These are phyloP conservation scores for Cinchona pubescens DNA, from an alignment of 257 asterid species.

Conservation along the genomic window DNA sequence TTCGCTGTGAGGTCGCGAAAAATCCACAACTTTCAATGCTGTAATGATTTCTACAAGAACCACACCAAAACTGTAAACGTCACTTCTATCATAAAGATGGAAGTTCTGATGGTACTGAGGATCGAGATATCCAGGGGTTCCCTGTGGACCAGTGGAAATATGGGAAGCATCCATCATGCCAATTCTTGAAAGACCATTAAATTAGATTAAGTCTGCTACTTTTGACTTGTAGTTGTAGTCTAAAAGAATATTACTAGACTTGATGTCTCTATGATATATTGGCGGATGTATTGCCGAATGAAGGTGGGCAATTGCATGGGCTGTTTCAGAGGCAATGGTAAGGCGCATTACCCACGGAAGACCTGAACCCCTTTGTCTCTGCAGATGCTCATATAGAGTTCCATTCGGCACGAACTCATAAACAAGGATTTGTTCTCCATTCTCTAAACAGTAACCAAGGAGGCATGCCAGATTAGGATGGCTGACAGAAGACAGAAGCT, in stretches of 20 bases:
- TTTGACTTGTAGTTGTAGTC: constrained; percentile 72
- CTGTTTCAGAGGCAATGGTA: constrained; percentile 79
- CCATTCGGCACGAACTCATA: constrained; percentile 89
- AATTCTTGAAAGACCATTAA: constrained; percentile 80
- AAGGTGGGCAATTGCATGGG: constrained; percentile 81
- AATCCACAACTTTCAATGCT: constrained; percentile 77
- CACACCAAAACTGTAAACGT: constrained; percentile 93
- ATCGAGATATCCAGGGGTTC: constrained; percentile 92
- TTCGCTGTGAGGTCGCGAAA: constrained; percentile 75
- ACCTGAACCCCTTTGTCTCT: constrained; percentile 52
- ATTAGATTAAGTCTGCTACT: constrained; percentile 94
- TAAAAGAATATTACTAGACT: constrained; percentile 78
- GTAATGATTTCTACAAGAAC: constrained; percentile 92
- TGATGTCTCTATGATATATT: constrained; percentile 81
- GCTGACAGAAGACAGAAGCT: constrained; percentile 79
- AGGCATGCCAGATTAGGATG: constrained; percentile 93
- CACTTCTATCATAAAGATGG: constrained; percentile 93
- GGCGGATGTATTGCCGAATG: constrained; percentile 82
- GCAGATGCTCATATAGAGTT: constrained; percentile 82
- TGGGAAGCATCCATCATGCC: constrained; percentile 93
- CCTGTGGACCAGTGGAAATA: constrained; percentile 92
- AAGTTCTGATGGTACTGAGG: constrained; percentile 94
- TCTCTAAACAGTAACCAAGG: constrained; percentile 80
- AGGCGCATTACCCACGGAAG: constrained; percentile 89
- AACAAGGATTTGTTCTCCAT: constrained; percentile 84